Conservation (phyloP, 2,329 filamentous ascomycete genomes). For the Dactylonectria estremocensis region DNA sequence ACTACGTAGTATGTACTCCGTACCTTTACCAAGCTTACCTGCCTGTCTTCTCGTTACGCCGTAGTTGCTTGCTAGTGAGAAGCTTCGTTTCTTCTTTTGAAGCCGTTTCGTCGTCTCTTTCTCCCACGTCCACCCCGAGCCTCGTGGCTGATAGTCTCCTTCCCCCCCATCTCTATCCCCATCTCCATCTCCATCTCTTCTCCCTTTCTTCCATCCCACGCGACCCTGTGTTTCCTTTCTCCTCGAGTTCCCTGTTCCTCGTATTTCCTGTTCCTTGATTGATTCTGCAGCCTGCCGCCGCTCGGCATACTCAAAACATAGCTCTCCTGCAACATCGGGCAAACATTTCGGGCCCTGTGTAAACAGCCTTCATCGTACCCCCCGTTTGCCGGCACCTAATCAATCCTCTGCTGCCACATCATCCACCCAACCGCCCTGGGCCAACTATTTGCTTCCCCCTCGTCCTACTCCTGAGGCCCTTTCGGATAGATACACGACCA, state of each 20-base stretch:
- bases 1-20: too few relatives aligned
- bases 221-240: slow-evolving; percentile 17
- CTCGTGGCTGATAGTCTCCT: slow-evolving; percentile 40
- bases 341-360: slow-evolving; percentile 36
- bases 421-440: slow-evolving; percentile 39
- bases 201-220: slow-evolving; percentile 21
- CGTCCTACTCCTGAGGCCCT: slow-evolving; percentile 42
- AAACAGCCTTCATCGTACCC: slow-evolving; percentile 36
- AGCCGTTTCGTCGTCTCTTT: slow-evolving; percentile 46
- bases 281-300: slow-evolving; percentile 32
- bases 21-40: too few relatives aligned
- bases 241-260: slow-evolving; percentile 16
- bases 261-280: slow-evolving; percentile 18
- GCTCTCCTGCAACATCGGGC: slow-evolving; percentile 37
- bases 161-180: neutral
- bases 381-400: slow-evolving; percentile 45
- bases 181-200: neutral
- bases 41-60: slow-evolving; percentile 37
- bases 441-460: slow-evolving; percentile 38
- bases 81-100: slow-evolving; percentile 45
- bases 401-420: slow-evolving; percentile 50
- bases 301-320: slow-evolving; percentile 25
- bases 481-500: slow-evolving; percentile 38
- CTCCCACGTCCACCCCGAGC: slow-evolving; percentile 34
- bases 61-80: slow-evolving; percentile 42